phyloP scores from a whole-genome alignment of 768 basidiomycete genomes.

The Tylopilus vinaceipallidus region DNA sequence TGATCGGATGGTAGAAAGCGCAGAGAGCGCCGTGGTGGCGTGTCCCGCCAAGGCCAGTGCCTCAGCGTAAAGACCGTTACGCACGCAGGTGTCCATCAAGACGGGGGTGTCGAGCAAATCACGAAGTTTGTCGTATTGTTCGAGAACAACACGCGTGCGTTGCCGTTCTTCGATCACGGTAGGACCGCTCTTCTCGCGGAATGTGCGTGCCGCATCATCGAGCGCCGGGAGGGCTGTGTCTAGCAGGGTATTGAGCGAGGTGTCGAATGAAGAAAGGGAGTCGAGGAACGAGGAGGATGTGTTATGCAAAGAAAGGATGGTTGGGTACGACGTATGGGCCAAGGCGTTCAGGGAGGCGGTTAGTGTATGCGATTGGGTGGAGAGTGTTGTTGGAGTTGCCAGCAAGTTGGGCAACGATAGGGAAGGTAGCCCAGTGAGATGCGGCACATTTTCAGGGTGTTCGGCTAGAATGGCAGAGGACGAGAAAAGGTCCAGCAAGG shows the following conservation, averaged over 20 bases:
- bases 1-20: conserved; percentile 36
- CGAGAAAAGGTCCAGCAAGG: conserved; percentile 28
- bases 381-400: conserved; percentile 70
- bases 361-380: conserved; percentile 82
- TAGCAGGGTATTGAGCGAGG: conserved; percentile 70
- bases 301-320: conserved; percentile 84
- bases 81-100: conserved; percentile 89
- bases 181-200: conserved; percentile 67
- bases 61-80: conserved; percentile 90
- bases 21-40: conserved; percentile 49
- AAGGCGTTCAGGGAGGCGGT: conserved; percentile 88
- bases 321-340: conserved; percentile 88
- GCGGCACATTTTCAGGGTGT: conserved; percentile 37
- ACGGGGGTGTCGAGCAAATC: conserved; percentile 90
- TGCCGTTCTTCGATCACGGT: conserved; percentile 70
- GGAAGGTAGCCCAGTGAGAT: conserved; percentile 64
- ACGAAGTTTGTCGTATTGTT: conserved; percentile 90
- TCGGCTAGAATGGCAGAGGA: conserved; percentile 13
- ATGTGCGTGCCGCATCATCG: conserved; percentile 68
- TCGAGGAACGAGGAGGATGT: conserved; percentile 71
- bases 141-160: conserved; percentile 81
- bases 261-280: conserved; percentile 72
- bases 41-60: conserved; percentile 84
- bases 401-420: conserved; percentile 68
- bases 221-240: conserved; percentile 69